These are phyloP conservation scores for Eucalyptus erythrocorys DNA, from an alignment of 345 rosid species.

Conservation along the genomic window DNA sequence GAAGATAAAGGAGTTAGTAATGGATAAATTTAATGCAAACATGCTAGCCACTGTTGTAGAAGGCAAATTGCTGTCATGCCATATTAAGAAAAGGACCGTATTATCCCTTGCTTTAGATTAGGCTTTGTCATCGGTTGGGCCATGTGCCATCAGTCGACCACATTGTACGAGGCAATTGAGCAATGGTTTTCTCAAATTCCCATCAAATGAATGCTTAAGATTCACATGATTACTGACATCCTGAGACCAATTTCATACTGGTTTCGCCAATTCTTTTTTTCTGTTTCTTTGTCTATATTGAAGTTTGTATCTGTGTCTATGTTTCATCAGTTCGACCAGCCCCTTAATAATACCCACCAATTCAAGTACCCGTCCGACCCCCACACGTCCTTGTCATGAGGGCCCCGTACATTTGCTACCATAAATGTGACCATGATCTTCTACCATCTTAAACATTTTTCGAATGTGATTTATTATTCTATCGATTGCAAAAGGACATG, in stretches of 20 bases:
- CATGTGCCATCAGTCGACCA: not conserved
- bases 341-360: not conserved
- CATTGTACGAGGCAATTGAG: not conserved
- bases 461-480: not conserved
- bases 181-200: not conserved
- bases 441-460: not conserved
- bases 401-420: not conserved
- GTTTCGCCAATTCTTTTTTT: not conserved
- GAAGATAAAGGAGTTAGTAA: not conserved
- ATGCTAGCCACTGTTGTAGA: not conserved
- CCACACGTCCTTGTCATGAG: not conserved
- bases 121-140: not conserved
- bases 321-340: not conserved
- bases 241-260: not conserved
- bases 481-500: not conserved
- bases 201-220: not conserved
- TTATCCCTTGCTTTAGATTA: not conserved
- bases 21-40: not conserved
- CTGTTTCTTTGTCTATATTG: not conserved
- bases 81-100: not conserved
- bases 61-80: not conserved
- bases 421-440: not conserved
- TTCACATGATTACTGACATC: not conserved
- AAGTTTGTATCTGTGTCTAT: not conserved
- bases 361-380: not conserved